phyloP scores from a whole-genome alignment of 1,139 yeast genomes.

The Starmera stellimalicola region DNA sequence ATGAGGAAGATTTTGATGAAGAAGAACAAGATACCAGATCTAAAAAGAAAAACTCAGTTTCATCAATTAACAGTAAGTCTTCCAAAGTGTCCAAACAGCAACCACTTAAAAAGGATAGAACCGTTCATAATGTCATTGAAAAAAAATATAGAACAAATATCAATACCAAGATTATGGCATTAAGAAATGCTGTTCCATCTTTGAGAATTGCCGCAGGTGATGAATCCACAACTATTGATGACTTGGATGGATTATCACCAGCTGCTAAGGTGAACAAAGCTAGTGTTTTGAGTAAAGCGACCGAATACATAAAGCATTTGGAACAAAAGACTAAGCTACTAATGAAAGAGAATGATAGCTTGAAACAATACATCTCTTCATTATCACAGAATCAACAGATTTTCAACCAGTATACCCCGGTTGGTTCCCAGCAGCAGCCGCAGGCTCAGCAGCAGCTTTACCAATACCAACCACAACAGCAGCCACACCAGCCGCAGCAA shows the following conservation, averaged over 20 bases:
- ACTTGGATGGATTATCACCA: conserved; percentile 77
- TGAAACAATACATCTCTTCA: conserved; percentile 26
- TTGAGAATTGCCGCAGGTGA: conserved; percentile 28
- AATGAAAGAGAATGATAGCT: conserved; percentile 41
- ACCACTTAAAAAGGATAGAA: conserved; percentile 36
- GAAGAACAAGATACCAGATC: no score
- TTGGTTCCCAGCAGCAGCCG: conserved; percentile 2
- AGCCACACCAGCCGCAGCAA: conserved; percentile 5
- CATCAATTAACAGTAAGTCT: no score
- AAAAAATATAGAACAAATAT: conserved; percentile 72
- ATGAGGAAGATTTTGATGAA: no score
- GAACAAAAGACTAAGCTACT: conserved; percentile 57
- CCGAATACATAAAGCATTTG: conserved; percentile 80
- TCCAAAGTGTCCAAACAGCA: conserved; percentile 6
- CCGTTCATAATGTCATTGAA: conserved; percentile 67
- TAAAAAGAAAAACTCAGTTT: no score
- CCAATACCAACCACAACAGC: conserved; percentile 4
- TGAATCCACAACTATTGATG: conserved; percentile 14
- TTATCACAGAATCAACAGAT: conserved; percentile 6
- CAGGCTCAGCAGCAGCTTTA: not conserved
- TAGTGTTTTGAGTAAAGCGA: conserved; percentile 75
- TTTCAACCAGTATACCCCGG: conserved; percentile 2
- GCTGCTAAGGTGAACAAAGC: conserved; percentile 84
- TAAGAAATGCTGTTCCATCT: conserved; percentile 64
- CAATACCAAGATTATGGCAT: conserved; percentile 53